These are phyloP conservation scores for Paspalum notatum DNA, from an alignment of 176 grass and related monocot species.

Conservation along the genomic window DNA sequence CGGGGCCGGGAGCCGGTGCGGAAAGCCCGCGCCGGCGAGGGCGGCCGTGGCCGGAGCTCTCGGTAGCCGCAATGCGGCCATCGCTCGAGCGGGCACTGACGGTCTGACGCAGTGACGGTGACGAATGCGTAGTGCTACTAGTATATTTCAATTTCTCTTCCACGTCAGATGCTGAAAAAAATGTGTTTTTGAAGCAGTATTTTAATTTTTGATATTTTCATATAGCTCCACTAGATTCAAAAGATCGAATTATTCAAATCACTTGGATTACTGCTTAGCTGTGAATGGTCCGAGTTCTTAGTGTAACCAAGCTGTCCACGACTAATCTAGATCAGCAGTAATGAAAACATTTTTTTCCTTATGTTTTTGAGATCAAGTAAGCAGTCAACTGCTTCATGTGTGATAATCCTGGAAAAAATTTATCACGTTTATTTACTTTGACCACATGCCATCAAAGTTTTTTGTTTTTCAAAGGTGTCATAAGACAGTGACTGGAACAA, in stretches of 20 bases:
- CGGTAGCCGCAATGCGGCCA: constrained; percentile 43
- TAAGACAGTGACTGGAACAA: background rate
- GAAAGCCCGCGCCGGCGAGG: constrained; percentile 12
- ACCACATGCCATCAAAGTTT: background rate
- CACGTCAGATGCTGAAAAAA: too few relatives aligned
- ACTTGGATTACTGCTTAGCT: background rate
- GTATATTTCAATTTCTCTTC: background rate
- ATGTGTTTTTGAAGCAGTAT: too few relatives aligned
- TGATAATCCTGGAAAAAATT: too few relatives aligned
- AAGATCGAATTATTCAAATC: background rate
- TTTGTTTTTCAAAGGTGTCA: background rate
- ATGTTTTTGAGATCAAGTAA: background rate
- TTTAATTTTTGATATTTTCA: too few relatives aligned
- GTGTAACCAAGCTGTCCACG: background rate
- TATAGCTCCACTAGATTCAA: background rate
- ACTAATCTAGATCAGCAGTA: background rate
- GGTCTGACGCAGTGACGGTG: background rate
- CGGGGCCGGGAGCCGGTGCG: background rate
- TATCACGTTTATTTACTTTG: too few relatives aligned
- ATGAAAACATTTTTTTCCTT: background rate
- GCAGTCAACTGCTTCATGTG: too few relatives aligned
- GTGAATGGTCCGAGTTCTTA: background rate
- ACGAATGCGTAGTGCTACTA: background rate
- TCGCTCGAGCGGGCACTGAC: background rate
- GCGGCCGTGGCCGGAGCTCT: constrained; percentile 22